Base-by-base conservation (phyloP, 208 protist genomes). In the Trypanosoma lewisi region DNA sequence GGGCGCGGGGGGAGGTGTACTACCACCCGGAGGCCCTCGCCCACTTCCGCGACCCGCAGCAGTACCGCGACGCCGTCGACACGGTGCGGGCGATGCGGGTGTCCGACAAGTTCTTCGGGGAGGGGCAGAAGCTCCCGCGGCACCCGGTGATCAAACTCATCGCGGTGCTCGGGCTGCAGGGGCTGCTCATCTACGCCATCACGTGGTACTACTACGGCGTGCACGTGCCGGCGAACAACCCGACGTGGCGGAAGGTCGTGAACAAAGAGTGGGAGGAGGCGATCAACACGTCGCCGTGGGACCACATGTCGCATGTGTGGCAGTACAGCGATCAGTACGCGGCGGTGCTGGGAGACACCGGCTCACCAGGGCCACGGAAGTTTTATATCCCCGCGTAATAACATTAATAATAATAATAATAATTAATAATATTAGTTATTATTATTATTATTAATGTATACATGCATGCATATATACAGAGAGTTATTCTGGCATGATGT, bases 231-330 rank as follows among this genome's bases (percentile, higher is more conserved):
- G 83, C 87, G 28, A 89, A 89, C 68, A 94, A 91, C 70, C 87
- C 87, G 47, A 89, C 84, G n/a, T 94, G 87, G 87, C 78, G 87
- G 34, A 94, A 94, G 72, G 77, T 81, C 6, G 81, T 94, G 67
- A 94, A 94, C 75, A 94, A 94, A 76, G 87, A 94, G 78, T 94
- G 87, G 87, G 87, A 94, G 78, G 87, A 94, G 78, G 87, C 87
- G 23, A 94, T 94, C 65, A 89, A 91, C 78, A 94, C 73, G 73
- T 94, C 87, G 14, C 87, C 87, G 51, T 94, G 87, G 87, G 83
- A 94, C 55, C 87, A 94, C 82, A 91, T 89, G 82, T 94, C 87
- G 21, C 87, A 94, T 54, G 84, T 94, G 50, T 94, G 87, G 87
- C 82, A 91, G 66, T 94, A 94, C 84, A 86, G 75, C 66, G 85